Base-by-base conservation (phyloP, 208 protist species). In the Tritrichomonas foetus region DNA sequence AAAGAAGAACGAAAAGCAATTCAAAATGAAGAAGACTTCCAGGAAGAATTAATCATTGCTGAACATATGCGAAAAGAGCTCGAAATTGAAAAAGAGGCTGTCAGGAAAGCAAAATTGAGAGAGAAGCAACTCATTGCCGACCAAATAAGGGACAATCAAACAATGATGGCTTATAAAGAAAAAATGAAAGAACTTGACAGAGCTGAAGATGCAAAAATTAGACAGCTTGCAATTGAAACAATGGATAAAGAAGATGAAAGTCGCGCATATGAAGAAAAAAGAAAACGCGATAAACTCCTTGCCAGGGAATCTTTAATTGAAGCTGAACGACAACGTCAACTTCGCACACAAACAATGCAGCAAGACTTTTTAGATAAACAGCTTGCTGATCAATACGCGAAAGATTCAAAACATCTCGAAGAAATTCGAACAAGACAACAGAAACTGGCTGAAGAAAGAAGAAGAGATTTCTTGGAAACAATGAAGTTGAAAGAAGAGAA, bases 191-290 rank as follows among this genome's bases (percentile, higher is more conserved):
- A 84, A 53, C 20, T 84, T 30, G 74, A 84, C 9, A 49, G n/a
- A 53, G 36, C 11, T 53, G 74, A 84, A 84, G 74, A 84, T n/a
- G n/a, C 25, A n/a, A 49, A 53, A 44, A 49, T 84, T 20, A 11
- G 11, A 33, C 5, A 84, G 9, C 25, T 84, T 20, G 16, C 36
- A 33, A 53, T 84, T 44, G 36, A 84, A 13, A 49, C 3, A 33
- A 84, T 84, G 74, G 74, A 84, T n/a, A n/a, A 84, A 30, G 41
- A 84, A 84, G 74, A 84, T n/a, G 44, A 84, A n/a, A 0, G 44
- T 11, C 2, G 25, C 0, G 20, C 5, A 49, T 1, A n/a, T 30
- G 74, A 49, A 84, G 74, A 33, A 49, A 84, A 53, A 44, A 49
- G n/a, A 20, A 84, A 84, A 30, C 74, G 36, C 25, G 74, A 84